Conservation (phyloP, 257 asterid species). For the Scutellaria galericulata region DNA sequence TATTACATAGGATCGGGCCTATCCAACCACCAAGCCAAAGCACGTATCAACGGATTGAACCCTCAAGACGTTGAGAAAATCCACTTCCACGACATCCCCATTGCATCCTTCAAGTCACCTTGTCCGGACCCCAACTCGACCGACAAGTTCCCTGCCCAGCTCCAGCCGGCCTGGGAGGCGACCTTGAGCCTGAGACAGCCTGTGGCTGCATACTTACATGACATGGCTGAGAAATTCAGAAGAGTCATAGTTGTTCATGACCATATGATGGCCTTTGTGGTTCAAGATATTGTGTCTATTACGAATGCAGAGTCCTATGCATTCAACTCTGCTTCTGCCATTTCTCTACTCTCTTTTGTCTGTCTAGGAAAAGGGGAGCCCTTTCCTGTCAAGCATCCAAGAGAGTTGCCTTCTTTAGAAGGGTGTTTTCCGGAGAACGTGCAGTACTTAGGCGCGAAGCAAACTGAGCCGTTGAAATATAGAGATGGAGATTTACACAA, state of each 20-base stretch:
- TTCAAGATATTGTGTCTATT: constrained; percentile 52
- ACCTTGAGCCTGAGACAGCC: constrained; percentile 41
- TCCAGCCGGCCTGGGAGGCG: constrained; percentile 48
- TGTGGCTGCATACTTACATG: constrained; percentile 26
- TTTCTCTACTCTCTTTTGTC: constrained; percentile 7
- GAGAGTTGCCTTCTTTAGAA: constrained; percentile 35
- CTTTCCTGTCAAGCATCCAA: constrained; percentile 17
- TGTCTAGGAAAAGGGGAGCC: constrained; percentile 29
- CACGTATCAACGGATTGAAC: constrained; percentile 43
- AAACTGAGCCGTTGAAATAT: constrained; percentile 18
- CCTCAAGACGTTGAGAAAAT: constrained; percentile 37
- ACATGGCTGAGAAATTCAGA: constrained; percentile 29
- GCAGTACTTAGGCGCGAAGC: constrained; percentile 15
- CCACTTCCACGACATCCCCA: constrained; percentile 54
- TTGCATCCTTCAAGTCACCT: constrained; percentile 46
- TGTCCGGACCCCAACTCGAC: constrained; percentile 53
- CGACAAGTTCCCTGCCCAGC: constrained; percentile 53
- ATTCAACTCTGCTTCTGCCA: constrained; percentile 49
- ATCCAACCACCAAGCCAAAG: constrained; percentile 58
- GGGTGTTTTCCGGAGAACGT: constrained; percentile 22
- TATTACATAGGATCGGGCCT: constrained; percentile 42
- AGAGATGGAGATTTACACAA: constrained; percentile 49
- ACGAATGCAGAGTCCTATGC: constrained; percentile 58
- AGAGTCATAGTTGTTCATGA: constrained; percentile 54
- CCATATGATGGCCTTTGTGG: constrained; percentile 44